Percentiles rank a stretch among this genome's conserved stretches.
phyloP scores from a whole-genome alignment of 2,329 filamentous ascomycete genomes.

The Ramularia endophylla region DNA sequence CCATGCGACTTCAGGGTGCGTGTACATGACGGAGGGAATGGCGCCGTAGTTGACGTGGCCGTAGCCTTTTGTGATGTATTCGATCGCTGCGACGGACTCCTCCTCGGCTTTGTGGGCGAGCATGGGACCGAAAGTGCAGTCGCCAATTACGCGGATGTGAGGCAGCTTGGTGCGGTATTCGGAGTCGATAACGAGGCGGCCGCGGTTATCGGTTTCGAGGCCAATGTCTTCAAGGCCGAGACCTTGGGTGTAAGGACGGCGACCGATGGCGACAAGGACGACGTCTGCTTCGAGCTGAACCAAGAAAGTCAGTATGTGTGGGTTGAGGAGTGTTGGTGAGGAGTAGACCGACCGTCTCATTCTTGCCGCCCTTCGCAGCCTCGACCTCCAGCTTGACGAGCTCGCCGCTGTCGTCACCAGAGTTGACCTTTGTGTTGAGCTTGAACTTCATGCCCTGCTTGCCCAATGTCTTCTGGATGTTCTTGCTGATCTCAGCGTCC shows the following conservation, averaged over 20 bases:
- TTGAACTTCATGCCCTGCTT: constrained; percentile 99
- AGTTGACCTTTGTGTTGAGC: constrained; percentile 89
- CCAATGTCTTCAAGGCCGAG: constrained; percentile 93
- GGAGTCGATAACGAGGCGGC: constrained; percentile 93
- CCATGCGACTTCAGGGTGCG: constrained; percentile 96
- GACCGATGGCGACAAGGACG: constrained; percentile 93
- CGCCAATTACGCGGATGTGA: constrained; percentile 94
- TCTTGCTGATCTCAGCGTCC: constrained; percentile 90
- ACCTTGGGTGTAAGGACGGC: constrained; percentile 86
- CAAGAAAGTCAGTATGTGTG: constrained; percentile 16
- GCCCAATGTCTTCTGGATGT: constrained; percentile 81
- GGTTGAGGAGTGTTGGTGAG: no score
- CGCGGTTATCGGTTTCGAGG: constrained; percentile 84
- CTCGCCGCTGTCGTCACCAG: constrained; percentile 73
- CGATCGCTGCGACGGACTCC: constrained; percentile 87
- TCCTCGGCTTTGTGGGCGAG: constrained; percentile 99
- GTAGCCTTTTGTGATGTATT: constrained; percentile 97
- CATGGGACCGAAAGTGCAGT: constrained; percentile 92
- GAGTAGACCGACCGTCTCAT: constrained; percentile 63
- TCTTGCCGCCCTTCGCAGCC: constrained; percentile 92
- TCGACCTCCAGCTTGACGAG: constrained; percentile 79
- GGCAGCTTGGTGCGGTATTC: constrained; percentile 98
- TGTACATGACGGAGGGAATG: constrained; percentile 99
- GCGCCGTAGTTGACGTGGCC: constrained; percentile 98
- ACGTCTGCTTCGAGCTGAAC: constrained; percentile 82